A percentile compares a stretch with the other conserved stretches of the same genome.
These are phyloP conservation scores for Fusarium decemcellulare DNA, from an alignment of 2,329 filamentous ascomycete species.

Conservation along the genomic window DNA sequence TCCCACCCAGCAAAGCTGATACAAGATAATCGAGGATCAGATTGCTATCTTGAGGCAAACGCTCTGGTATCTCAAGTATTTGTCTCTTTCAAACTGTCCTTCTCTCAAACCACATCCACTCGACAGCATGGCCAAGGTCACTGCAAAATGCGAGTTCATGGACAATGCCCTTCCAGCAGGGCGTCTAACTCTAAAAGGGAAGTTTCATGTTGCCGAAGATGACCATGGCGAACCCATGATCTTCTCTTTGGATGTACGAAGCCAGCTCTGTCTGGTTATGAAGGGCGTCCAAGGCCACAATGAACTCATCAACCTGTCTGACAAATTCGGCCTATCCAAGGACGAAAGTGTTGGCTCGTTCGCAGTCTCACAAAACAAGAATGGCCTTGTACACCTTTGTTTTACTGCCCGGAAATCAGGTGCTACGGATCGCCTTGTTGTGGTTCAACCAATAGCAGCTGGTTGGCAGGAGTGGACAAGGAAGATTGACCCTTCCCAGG, in stretches of 20 bases:
- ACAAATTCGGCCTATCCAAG: background rate
- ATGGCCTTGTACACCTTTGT: background rate
- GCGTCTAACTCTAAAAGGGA: background rate
- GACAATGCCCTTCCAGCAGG: conserved; percentile 3
- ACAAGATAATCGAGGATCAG: too few relatives aligned
- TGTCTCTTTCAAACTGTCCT: background rate
- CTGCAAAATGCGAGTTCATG: background rate
- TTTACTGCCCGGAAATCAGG: background rate
- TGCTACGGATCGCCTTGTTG: background rate
- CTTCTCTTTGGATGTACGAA: background rate
- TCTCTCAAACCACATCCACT: background rate
- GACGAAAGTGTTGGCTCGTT: background rate
- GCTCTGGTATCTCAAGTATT: background rate
- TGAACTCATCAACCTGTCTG: background rate
- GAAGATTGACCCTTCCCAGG: background rate
- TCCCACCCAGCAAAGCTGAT: too few relatives aligned
- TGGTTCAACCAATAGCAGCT: background rate
- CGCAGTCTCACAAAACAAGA: background rate
- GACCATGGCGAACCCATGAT: background rate
- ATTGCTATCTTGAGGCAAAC: too few relatives aligned
- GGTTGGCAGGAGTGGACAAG: background rate
- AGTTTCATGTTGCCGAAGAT: background rate
- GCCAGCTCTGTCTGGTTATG: background rate
- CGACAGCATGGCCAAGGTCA: background rate
- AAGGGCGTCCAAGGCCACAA: background rate